Evolutionary conservation across 2,329 filamentous ascomycete species (phyloP).

Genomic region (Cercospora brassicicola): DNA sequence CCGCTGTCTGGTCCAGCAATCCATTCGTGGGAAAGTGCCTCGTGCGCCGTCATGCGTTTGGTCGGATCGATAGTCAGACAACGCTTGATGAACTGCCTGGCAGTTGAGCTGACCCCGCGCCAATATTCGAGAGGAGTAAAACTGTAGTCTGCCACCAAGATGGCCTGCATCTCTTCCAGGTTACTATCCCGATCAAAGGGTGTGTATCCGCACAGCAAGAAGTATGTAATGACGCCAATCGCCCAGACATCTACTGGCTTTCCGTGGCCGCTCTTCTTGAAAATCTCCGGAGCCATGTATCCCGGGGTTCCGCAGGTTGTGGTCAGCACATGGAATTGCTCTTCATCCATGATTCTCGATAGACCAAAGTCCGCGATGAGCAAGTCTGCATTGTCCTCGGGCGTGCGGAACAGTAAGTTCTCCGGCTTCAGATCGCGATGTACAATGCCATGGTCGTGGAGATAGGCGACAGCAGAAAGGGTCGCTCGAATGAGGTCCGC

Average conservation of each 20-base stretch:
- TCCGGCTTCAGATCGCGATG: conserved; percentile 97
- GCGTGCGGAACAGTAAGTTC: conserved; percentile 93
- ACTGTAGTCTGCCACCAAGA: conserved; percentile 91
- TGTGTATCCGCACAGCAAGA: conserved; percentile 95
- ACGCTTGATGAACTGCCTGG: conserved; percentile 86
- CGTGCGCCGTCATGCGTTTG: conserved; percentile 87
- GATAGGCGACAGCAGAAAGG: conserved; percentile 93
- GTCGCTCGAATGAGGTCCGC: conserved; percentile 93
- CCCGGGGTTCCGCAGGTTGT: conserved; percentile 97
- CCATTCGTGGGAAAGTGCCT: conserved; percentile 66
- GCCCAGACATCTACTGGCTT: conserved; percentile 99
- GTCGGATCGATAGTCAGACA: conserved; percentile 89
- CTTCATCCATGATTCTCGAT: conserved; percentile 96
- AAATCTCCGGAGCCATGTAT: conserved; percentile 99
- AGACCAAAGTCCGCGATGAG: conserved; percentile 96
- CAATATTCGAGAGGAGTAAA: conserved; percentile 96
- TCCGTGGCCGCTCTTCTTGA: conserved; percentile 96
- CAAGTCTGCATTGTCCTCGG: conserved; percentile 95
- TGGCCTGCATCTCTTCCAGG: conserved; percentile 99
- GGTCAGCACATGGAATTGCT: conserved; percentile 95
- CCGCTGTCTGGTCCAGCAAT: conserved; percentile 58
- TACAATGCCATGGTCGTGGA: conserved; percentile 97
- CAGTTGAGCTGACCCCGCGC: conserved; percentile 80
- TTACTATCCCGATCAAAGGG: conserved; percentile 97
- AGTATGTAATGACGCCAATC: conserved; percentile 97